phyloP scores from a whole-genome alignment of 352 stramenopile genomes.

The Globisporangium middletonii region DNA sequence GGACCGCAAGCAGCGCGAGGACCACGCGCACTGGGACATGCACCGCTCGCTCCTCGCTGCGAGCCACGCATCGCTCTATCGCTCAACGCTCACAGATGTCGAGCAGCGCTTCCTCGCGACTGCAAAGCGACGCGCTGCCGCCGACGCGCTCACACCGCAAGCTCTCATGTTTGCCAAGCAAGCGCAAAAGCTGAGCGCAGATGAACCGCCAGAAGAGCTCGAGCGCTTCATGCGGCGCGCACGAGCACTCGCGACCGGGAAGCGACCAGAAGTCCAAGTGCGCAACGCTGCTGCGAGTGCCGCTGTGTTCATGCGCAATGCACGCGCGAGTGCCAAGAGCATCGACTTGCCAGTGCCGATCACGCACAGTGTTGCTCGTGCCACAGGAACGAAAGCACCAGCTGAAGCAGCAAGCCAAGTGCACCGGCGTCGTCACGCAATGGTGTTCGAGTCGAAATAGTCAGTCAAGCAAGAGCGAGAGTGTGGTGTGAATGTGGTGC shows the following conservation, averaged over 20 bases:
- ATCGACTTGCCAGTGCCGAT: neutral
- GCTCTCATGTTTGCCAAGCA: constrained; percentile 5
- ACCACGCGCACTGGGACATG: constrained; percentile 14
- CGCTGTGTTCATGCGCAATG: constrained; percentile 11
- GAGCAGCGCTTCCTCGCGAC: constrained; percentile 7
- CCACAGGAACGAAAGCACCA: too few relatives aligned
- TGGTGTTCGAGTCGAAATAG: too few relatives aligned
- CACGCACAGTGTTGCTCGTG: too few relatives aligned
- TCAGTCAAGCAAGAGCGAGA: too few relatives aligned
- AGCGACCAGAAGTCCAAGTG: neutral
- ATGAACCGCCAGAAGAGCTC: constrained; percentile 9
- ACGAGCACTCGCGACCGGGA: constrained; percentile 7
- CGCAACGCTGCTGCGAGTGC: constrained; percentile 4
- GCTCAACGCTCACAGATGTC: constrained; percentile 2
- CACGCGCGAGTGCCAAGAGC: constrained; percentile 1
- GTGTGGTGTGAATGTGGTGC: too few relatives aligned
- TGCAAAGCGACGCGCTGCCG: neutral
- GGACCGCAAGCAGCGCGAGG: constrained; percentile 13
- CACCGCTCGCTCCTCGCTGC: constrained; percentile 11
- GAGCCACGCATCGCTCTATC: neutral
- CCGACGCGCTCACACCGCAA: neutral
- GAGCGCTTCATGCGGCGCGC: constrained; percentile 15
- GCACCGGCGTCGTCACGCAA: too few relatives aligned
- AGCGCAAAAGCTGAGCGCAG: constrained; percentile 2
- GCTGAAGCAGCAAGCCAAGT: too few relatives aligned